Base-by-base conservation (phyloP, 2,329 filamentous ascomycete species). In the Aspergillus caelatus region DNA sequence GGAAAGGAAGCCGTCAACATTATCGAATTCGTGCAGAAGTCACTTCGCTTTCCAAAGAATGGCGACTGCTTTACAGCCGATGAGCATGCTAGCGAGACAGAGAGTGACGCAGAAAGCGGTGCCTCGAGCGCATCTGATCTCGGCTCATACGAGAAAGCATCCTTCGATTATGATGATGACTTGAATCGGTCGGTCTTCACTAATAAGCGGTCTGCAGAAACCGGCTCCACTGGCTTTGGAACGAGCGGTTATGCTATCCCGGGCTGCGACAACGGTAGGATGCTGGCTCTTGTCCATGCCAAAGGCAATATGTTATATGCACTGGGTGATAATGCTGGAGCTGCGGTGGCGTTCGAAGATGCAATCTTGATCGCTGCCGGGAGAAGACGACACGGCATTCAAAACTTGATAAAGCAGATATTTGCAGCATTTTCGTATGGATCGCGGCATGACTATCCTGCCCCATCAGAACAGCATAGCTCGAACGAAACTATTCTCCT, bases 261-360 rank as follows among this genome's bases (percentile, higher is more conserved):
- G 6, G 93, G 90, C 2, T 88, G 86, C 50, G 95, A 99, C 69
- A 98, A 97, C 74, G 95, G 94, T 10, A 88, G 95, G 64, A 93
- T 99, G 72, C 85, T 99, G 52, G 91, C 93, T n/a, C 84, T 99
- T 19, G 89, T 98, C 46, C 95, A 99, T 78, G 94, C 94, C 23
- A 99, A 98, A 78, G 95, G 94, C n/a, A 98, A 98, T 67, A 96
- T 98, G 90, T 84, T 98, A 1, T 99, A 99, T 78, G 89, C 92
- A 30, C 81, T 96, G 34, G 94, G 94, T 53, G 90, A 97, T 68
- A 91, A 95, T 67, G 83, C 85, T 45, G 87, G 85, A 46, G 95
- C 95, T 48, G 93, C 94, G 1, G 87, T 89, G 70, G 93, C 95
- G 4, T 99, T 99, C 70, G 95, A 99, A 76, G 93, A 97, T 76